Evolutionary conservation across 2,329 filamentous ascomycete species (phyloP), one percentile per base, ranked within the genome.

Genomic region (Westerdykella aurantiaca): DNA sequence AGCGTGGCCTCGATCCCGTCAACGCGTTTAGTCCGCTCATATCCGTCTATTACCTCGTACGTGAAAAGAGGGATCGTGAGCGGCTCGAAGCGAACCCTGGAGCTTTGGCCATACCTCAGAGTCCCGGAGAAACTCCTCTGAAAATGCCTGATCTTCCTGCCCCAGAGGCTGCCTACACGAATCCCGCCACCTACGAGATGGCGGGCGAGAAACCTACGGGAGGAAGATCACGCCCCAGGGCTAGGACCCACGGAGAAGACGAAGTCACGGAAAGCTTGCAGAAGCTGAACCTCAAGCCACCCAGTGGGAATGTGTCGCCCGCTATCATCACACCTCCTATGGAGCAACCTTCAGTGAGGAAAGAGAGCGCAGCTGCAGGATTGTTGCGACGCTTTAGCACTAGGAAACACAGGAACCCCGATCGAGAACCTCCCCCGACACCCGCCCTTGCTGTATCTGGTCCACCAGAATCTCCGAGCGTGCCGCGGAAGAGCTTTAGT

Each of bases 21-120:
- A 97, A 97, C 65, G 93, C 93, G 4, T 98, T 87, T 65, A 91
- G 86, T 57, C 93, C 93, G 6, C 74, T 97, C 12, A 76, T 97
- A 6, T 97, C 93, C 1, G 84, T 98, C 12, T 98, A 98, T 68
- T 95, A 95, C 59, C 78, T 98, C 3, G 93, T 95, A n/a, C 84
- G 82, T 54, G 93, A 98, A 72, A 97, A 97, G 70, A 81, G 88
- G 51, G 88, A 94, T 39, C 82, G 88, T 31, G 90, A 97, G 58
- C 69, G 73, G 37, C 62, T 71, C 18, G 78, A 81, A 53, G 65
- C 70, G 31, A 82, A 81, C 47, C 79, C 82, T 39, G 79, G 81
- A 17, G 77, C 78, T 44, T 60, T 78, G 22, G 72, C 73, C 16
- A 72, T 84, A 59, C 79, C 79, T 13, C 74, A 75, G 31, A 70